phyloP scores from a whole-genome alignment of 1,139 yeast genomes.

The Geotrichum carabidarum region DNA sequence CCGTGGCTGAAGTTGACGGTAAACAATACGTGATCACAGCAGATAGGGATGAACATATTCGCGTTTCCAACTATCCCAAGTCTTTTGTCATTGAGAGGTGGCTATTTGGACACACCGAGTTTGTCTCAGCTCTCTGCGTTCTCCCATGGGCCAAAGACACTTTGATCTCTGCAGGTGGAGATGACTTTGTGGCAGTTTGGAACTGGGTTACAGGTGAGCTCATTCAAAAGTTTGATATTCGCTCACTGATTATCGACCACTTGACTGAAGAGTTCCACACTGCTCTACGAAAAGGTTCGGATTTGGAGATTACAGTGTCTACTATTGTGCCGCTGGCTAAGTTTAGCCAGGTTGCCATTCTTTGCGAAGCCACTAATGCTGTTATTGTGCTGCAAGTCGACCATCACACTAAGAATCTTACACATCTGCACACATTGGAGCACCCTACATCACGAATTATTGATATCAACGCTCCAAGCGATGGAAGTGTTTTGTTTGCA shows the following conservation, averaged over 20 bases:
- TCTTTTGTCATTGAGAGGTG: conserved; percentile 73
- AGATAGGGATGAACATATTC: conserved; percentile 94
- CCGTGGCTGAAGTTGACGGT: conserved; percentile 42
- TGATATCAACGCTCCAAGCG: conserved; percentile 35
- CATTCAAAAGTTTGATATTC: conserved; percentile 48
- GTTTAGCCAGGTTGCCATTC: conserved; percentile 25
- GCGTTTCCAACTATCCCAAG: conserved; percentile 78
- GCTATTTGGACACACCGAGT: conserved; percentile 83
- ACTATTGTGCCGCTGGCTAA: conserved; percentile 51
- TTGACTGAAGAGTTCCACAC: conserved; percentile 25
- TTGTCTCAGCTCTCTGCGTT: conserved; percentile 58
- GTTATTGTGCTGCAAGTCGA: conserved; percentile 5
- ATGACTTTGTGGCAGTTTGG: conserved; percentile 71
- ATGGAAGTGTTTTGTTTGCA: conserved; percentile 39
- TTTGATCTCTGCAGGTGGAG: conserved; percentile 88
- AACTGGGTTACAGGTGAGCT: conserved; percentile 56
- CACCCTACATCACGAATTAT: conserved; percentile 34
- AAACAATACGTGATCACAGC: conserved; percentile 65
- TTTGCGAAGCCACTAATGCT: conserved; percentile 23
- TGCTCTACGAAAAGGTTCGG: conserved; percentile 18
- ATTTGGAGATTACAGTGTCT: conserved; percentile 63
- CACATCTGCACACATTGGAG: conserved; percentile 27
- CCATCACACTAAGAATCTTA: conserved; percentile 21
- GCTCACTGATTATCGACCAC: conserved; percentile 31
- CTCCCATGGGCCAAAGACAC: conserved; percentile 47